phyloP scores from a whole-genome alignment of 2,329 filamentous ascomycete species.

The Aureobasidium sp. region DNA sequence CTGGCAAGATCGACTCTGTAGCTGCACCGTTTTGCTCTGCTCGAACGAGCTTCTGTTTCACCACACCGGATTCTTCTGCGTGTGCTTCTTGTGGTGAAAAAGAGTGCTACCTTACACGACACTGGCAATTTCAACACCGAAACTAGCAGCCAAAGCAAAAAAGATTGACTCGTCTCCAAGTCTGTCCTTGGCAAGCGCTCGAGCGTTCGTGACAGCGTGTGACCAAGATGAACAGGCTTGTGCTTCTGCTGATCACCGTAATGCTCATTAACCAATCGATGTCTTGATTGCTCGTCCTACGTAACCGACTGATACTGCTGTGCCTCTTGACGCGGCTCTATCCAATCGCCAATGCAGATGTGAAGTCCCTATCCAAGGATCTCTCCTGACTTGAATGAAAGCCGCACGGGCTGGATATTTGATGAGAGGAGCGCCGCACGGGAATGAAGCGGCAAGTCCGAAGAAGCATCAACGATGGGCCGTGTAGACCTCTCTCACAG shows the following conservation, averaged over 20 bases:
- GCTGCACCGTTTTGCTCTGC: neutral
- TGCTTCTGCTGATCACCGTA: neutral
- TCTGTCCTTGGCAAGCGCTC: neutral
- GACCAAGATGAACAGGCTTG: neutral
- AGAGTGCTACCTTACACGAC: neutral
- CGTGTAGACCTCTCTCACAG: neutral
- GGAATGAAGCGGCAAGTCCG: neutral
- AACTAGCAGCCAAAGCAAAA: neutral
- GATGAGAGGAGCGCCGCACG: neutral
- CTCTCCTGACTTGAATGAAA: neutral
- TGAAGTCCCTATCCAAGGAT: neutral
- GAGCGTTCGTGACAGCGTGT: constrained; percentile 2
- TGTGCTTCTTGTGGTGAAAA: neutral
- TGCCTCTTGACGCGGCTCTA: neutral
- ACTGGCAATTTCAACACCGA: neutral
- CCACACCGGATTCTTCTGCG: neutral
- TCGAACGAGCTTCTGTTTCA: constrained; percentile 7
- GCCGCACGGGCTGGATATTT: neutral
- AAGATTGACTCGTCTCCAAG: neutral
- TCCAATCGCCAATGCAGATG: neutral
- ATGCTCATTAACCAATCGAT: neutral
- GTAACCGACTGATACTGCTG: neutral
- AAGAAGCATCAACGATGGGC: neutral
- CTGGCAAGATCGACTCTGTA: constrained; percentile 2
- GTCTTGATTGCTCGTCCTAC: neutral